Base-by-base conservation (phyloP, 352 stramenopile species). In the Globisporangium cederbergense region DNA sequence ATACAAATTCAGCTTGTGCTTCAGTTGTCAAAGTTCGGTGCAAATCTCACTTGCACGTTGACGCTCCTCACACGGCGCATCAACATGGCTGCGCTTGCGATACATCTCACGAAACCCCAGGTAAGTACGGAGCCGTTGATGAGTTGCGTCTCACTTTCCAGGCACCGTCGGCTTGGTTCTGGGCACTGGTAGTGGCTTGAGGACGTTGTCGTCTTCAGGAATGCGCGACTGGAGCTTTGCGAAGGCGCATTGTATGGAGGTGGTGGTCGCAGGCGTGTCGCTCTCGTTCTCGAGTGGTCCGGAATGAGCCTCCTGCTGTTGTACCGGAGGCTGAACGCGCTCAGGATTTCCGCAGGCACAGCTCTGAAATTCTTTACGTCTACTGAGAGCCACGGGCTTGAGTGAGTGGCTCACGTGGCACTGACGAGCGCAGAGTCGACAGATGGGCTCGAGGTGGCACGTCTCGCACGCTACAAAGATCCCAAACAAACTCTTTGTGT, bases 391-490 rank as follows among this genome's bases (percentile, higher is more conserved):
- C 16, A 62, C 14, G 6, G 75, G 72, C 16, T 53, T 47, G 40
- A 87, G 30, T 5, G 4, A 38, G 36, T 93, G 83, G 2, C 40
- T 49, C 1, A 4, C 18, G 58, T 93, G 84, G 57, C 82, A 93
- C n/a, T 68, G 70, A 13, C 80, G 70, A 46, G 60, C 62, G 60
- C 84, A 93, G 8, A 68, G 49, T 0, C 82, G 77, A 50, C 84
- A 93, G 1, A 93, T 32, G 0, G 79, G 81, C 25, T 68, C 61
- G 0, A 75, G 0, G 25, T 8, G 14, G 32, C 84, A 93, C 11
- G 70, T 83, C 14, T 75, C 64, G 14, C 84, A 93, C 16, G 65
- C 60, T 14, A 90, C 49, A 10, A 77, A 71, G 14, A 91, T 72
- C 1, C 80, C 78, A 8, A 82, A 76, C 2, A 61, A 51, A n/a